Evolutionary conservation across 2,329 filamentous ascomycete species (phyloP), one percentile per base, ranked within the genome.

Genomic region (Fusarium sp.): DNA sequence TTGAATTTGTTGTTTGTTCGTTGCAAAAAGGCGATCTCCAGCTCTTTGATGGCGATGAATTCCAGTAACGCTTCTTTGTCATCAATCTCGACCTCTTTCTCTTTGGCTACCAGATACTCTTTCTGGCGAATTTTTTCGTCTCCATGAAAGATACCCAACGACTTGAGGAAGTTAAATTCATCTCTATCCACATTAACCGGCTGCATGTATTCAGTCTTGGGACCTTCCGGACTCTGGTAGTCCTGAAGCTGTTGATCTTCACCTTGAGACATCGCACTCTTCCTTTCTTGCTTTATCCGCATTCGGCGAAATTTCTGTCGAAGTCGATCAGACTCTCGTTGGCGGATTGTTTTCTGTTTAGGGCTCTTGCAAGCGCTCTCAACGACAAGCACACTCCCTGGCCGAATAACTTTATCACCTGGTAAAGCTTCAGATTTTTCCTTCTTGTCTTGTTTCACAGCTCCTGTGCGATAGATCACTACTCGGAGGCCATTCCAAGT

Each of bases 361-460:
- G 48, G 47, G 12, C 10, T 47, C 45, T 8, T 47, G 13, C 5
- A 12, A 10, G 18, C 10, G 10, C 16, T 7, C 5, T 18, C 9
- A 5, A 2, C 9, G 32, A 34, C 3, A 18, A 18, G 2, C 2
- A 10, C 10, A 18, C 1, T 16, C 8, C 2, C 5, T 34, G 25
- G 25, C 10, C 25, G 3, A 27, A 27, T 27, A 10, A 10, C 25
- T 27, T 6, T 34, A 18, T 10, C 32, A 5, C 8, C 16, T 34
- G 7, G 30, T 3, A 5, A 34, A 3, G 0, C 2, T 9, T 34
- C 2, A 4, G 4, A 2, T 3, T 34, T 3, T 2, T n/a, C 9
- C 34, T 38, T 38, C 34, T 38, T 38, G 0, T n/a, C 34, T 38
- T 12, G 34, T n/a, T 0, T n/a, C 0, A n/a, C 3, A 1, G 18